Percentiles rank a stretch among this genome's conserved stretches.
phyloP scores from a whole-genome alignment of 441 rosid species.

The Erodium texanum region DNA sequence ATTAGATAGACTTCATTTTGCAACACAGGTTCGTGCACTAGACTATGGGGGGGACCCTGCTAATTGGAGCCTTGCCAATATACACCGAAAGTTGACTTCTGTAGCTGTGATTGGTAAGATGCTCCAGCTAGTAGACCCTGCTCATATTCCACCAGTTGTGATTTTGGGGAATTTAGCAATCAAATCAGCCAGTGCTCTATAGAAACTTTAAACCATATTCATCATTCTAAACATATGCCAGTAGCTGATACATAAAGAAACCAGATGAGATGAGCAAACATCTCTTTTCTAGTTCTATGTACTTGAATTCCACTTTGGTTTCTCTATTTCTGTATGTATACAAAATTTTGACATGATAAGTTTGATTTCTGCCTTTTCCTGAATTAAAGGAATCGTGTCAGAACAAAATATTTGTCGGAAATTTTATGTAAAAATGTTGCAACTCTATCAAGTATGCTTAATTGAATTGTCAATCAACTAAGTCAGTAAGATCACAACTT shows the following conservation, averaged over 20 bases:
- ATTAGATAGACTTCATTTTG: not conserved
- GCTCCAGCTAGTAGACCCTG: conserved; percentile 4
- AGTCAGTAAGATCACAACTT: not conserved
- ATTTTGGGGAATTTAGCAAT: not conserved
- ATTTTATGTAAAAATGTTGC: not conserved
- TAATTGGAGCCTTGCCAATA: not conserved
- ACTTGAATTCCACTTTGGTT: not conserved
- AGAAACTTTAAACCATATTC: not conserved
- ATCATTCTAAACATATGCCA: not conserved
- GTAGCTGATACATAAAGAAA: not conserved
- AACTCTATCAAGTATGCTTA: no score
- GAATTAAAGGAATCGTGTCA: not conserved
- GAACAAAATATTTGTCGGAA: not conserved
- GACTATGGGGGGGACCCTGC: conserved; percentile 3
- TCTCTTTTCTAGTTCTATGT: not conserved
- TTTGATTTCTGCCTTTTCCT: not conserved
- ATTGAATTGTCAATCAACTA: not conserved
- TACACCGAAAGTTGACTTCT: conserved; percentile 7
- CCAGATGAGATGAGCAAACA: not conserved
- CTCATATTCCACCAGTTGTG: not conserved
- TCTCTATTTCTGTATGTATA: not conserved
- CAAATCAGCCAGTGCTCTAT: not conserved
- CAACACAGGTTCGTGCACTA: not conserved
- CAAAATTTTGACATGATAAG: not conserved
- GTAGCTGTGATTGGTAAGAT: not conserved